These are phyloP conservation scores for Phytophthora idaei DNA, from an alignment of 352 stramenopile genomes.

Conservation along the genomic window DNA sequence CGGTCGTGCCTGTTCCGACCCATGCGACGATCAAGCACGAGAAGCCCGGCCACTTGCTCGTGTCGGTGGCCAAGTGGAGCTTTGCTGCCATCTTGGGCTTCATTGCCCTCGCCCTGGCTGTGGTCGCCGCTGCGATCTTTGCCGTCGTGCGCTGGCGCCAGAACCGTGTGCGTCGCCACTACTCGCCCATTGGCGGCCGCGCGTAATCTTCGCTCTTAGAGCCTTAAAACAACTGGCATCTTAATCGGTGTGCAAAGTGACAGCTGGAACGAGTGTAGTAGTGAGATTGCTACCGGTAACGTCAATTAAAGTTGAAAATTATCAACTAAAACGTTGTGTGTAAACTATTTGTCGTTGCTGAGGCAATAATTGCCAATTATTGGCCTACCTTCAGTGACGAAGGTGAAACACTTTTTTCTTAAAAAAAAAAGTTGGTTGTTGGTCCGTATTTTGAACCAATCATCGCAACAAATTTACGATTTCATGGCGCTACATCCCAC, in stretches of 20 bases:
- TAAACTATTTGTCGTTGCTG: too few relatives aligned
- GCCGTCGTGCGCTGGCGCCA: conserved; percentile 40
- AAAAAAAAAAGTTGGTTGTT: too few relatives aligned
- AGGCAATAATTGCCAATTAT: too few relatives aligned
- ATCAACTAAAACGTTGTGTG: too few relatives aligned
- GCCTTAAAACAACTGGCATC: too few relatives aligned
- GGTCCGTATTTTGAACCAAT: background rate
- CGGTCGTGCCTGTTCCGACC: conserved; percentile 3
- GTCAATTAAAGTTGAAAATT: background rate
- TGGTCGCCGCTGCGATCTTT: conserved; percentile 31
- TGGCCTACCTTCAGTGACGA: too few relatives aligned
- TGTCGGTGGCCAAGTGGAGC: conserved; percentile 40
- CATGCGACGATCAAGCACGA: conserved; percentile 17
- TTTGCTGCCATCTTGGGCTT: conserved; percentile 33
- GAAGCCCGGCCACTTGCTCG: conserved; percentile 29
- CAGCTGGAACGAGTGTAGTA: background rate
- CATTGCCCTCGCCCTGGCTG: conserved; percentile 21
- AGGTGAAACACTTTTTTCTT: too few relatives aligned
- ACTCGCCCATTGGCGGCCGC: conserved; percentile 52
- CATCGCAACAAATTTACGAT: background rate
- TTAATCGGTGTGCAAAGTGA: background rate
- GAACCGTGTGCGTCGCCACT: conserved; percentile 43
- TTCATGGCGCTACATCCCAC: background rate
- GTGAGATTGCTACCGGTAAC: background rate
- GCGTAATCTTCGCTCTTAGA: conserved; percentile 17